These are phyloP conservation scores for Elaphomyces granulatus DNA, from an alignment of 495 filamentous ascomycete species.

Conservation along the genomic window DNA sequence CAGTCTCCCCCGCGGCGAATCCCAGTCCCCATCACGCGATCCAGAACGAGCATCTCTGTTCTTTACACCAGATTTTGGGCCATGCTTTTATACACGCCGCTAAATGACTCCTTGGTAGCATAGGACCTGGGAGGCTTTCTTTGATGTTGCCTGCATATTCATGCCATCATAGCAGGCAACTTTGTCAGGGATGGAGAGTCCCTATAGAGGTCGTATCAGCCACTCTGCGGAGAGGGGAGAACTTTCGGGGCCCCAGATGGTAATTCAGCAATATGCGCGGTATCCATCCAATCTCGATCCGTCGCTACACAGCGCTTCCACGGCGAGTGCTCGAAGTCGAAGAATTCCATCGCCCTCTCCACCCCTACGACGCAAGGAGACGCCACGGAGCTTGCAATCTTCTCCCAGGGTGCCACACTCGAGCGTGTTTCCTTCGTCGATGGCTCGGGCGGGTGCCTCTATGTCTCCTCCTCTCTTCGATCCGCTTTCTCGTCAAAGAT, in stretches of 20 bases:
- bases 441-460: slow-evolving; percentile 22
- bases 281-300: slow-evolving; percentile 29
- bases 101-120: too few relatives aligned
- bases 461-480: slow-evolving; percentile 32
- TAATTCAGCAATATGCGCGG: slow-evolving; percentile 32
- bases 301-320: slow-evolving; percentile 29
- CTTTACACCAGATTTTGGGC: too few relatives aligned
- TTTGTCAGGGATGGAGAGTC: slow-evolving; percentile 16
- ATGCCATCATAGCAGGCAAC: background rate
- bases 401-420: slow-evolving; percentile 27
- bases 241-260: slow-evolving; percentile 19
- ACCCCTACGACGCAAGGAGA: slow-evolving; percentile 28
- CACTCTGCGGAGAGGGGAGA: slow-evolving; percentile 18
- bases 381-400: slow-evolving; percentile 31
- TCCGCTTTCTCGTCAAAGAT: slow-evolving; percentile 15
- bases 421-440: slow-evolving; percentile 16
- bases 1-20: too few relatives aligned
- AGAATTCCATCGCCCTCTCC: slow-evolving; percentile 27
- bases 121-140: too few relatives aligned
- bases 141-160: slow-evolving; percentile 4
- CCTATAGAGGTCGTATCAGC: slow-evolving; percentile 23
- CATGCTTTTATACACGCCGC: too few relatives aligned
- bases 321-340: slow-evolving; percentile 29
- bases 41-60: too few relatives aligned
- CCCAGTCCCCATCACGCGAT: too few relatives aligned